Percentiles rank a stretch among this genome's conserved stretches.
These are phyloP conservation scores for Aegilops bicornis DNA, from an alignment of 176 grass and related monocot species.

Conservation along the genomic window DNA sequence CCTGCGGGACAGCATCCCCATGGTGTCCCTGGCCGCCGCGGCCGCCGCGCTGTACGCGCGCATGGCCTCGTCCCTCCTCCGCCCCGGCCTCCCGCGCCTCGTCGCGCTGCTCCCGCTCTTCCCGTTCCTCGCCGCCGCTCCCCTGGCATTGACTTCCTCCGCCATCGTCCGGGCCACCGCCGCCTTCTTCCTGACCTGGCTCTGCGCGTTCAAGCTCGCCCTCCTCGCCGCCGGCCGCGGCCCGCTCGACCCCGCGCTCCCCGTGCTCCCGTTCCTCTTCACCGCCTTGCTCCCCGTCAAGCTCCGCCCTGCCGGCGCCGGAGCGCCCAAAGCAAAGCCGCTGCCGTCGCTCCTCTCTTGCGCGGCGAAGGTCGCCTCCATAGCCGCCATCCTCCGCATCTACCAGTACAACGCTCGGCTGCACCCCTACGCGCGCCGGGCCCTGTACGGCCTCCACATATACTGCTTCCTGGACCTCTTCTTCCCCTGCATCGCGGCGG, in stretches of 20 bases:
- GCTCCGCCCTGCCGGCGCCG: neutral
- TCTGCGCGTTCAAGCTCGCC: constrained; percentile 50
- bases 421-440: constrained; percentile 16
- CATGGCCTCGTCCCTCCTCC: neutral
- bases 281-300: constrained; percentile 30
- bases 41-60: constrained; percentile 30
- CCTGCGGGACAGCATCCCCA: constrained; percentile 15
- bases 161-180: constrained; percentile 7
- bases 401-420: constrained; percentile 3
- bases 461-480: constrained; percentile 44
- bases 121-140: constrained; percentile 28
- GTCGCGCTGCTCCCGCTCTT: constrained; percentile 29
- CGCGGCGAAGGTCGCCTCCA: constrained; percentile 1
- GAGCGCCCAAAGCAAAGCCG: neutral
- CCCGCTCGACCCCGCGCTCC: constrained; percentile 32
- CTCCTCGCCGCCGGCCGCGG: constrained; percentile 37
- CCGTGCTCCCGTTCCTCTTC: constrained; percentile 4
- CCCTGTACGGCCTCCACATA: constrained; percentile 33
- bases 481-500: constrained; percentile 18
- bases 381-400: neutral
- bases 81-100: constrained; percentile 10
- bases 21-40: neutral
- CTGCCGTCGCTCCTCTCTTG: neutral
- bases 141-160: constrained; percentile 34
- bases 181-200: constrained; percentile 58